phyloP scores from a whole-genome alignment of 495 filamentous ascomycete genomes.

The Daldinia concentrica region DNA sequence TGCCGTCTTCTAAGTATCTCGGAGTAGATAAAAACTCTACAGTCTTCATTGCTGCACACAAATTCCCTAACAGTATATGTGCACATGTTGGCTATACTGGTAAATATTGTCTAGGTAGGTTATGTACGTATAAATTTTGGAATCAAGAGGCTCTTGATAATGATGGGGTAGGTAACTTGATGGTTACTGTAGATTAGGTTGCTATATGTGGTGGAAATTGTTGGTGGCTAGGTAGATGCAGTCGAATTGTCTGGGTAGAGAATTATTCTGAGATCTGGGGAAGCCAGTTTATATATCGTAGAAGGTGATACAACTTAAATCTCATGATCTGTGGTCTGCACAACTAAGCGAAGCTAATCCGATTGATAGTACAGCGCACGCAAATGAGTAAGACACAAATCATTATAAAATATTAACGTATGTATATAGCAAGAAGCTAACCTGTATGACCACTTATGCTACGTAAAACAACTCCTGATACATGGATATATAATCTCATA shows the following conservation, averaged over 20 bases:
- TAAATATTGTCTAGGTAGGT: background rate
- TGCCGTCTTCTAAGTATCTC: background rate
- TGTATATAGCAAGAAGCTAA: background rate
- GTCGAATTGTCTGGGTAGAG: background rate
- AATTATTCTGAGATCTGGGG: background rate
- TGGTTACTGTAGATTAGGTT: background rate
- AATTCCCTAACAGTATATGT: background rate
- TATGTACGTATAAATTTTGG: background rate
- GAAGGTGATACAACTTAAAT: background rate
- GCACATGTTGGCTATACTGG: background rate
- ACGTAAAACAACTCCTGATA: background rate
- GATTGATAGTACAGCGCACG: background rate
- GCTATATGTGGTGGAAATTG: background rate
- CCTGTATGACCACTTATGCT: background rate
- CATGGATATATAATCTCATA: background rate
- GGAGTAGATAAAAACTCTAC: background rate
- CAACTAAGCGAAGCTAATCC: background rate
- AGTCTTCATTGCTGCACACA: background rate
- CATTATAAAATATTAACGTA: background rate
- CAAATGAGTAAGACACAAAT: background rate
- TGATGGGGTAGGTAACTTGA: background rate
- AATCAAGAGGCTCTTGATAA: background rate
- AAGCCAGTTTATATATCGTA: background rate
- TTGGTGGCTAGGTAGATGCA: background rate
- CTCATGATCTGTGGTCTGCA: background rate